Evolutionary conservation across 768 basidiomycete species (phyloP).

Genomic region (Suillus clintonianus): DNA sequence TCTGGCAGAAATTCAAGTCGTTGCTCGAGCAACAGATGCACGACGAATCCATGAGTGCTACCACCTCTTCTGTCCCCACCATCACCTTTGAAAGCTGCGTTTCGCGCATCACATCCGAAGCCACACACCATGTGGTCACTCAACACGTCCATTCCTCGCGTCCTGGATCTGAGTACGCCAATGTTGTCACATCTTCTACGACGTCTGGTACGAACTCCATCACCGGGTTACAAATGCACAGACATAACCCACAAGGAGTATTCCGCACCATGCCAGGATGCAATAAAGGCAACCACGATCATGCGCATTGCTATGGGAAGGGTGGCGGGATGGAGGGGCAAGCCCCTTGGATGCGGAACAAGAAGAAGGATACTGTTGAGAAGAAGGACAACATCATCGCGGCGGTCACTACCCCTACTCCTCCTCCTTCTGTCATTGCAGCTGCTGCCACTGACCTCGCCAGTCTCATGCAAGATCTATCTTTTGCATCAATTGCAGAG

Average conservation of each 20-base stretch:
- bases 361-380: background rate
- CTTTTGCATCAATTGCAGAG: background rate
- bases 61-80: too few relatives aligned
- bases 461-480: background rate
- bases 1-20: background rate
- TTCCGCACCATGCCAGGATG: background rate
- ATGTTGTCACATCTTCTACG: too few relatives aligned
- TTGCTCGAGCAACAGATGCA: background rate
- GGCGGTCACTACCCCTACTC: background rate
- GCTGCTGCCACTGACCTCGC: background rate
- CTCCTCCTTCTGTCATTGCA: background rate
- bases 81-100: background rate
- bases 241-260: background rate
- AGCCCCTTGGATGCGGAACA: background rate
- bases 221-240: too few relatives aligned
- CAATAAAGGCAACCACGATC: background rate
- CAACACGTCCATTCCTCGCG: too few relatives aligned
- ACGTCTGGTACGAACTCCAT: too few relatives aligned
- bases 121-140: background rate
- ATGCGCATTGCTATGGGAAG: background rate
- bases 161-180: too few relatives aligned
- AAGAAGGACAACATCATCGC: background rate
- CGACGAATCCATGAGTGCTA: background rate
- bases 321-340: conserved; percentile 10
- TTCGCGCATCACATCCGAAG: background rate